Base-by-base conservation (phyloP, 768 basidiomycete genomes). In the Candolleomyces efflorescens region DNA sequence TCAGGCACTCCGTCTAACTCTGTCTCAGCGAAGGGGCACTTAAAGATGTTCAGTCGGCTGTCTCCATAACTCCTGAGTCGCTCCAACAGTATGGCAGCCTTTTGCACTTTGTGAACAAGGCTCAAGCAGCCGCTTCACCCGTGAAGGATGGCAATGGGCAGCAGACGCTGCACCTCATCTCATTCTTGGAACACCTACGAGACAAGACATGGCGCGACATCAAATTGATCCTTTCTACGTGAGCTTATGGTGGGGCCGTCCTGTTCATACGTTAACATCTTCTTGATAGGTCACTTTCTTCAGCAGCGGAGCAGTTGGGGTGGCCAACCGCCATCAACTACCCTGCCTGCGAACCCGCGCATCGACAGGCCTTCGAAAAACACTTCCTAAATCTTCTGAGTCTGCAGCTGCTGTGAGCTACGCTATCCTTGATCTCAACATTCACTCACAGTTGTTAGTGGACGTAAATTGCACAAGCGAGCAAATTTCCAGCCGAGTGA, bases 291-390 rank as follows among this genome's bases (percentile, higher is more conserved):
- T 69, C 77, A 4, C 75, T 98, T 22, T 71, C 85, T 20, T 70
- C 74, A 24, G 79, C 83, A 13, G 79, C 90, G 1, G 94, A 95
- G 69, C 78, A 76, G 47, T 70, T 98, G 23, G 80, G 84, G n/a
- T 98, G 96, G 96, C 96, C 96, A 2, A 77, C 79, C 62, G 75
- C 81, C 17, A 80, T 94, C 0, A 81, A 92, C 62, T 93, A 90
- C 64, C 67, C 75, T 20, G 60, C 79, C 0, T 77, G 80, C 6
- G 64, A 78, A 4, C 62, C 72, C 12, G 78, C 82, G 23, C 77
- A 85, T 50, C 78, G 87, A 53, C 75, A 75, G 48, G 72, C 73
- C 2, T 97, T 99, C 66, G 91, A 95, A 67, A 69, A 69, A 15
- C 83, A 90, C 0, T 97, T 96, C 69, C 68, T 76, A n/a, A 84